These are phyloP conservation scores for Linnemannia zychae DNA, from an alignment of 192 early-diverging fungal species.

Conservation along the genomic window DNA sequence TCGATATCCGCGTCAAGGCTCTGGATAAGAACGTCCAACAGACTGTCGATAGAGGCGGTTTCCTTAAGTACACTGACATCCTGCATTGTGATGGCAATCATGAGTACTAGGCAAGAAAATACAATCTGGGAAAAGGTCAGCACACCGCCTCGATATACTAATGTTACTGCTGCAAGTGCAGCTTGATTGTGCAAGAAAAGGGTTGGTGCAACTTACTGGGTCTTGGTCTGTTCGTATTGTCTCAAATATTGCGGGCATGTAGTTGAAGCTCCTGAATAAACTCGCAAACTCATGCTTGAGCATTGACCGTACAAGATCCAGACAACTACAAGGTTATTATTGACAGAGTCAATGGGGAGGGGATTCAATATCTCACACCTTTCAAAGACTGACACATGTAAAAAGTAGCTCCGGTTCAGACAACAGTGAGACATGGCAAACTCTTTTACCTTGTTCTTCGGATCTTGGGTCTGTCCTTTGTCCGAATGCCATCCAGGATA, in stretches of 20 bases:
- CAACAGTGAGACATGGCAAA: no score
- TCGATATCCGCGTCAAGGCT: constrained; percentile 51
- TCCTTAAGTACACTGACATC: constrained; percentile 32
- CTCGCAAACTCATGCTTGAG: constrained; percentile 50
- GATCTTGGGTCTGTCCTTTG: constrained; percentile 58
- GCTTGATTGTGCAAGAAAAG: not conserved
- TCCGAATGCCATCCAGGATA: constrained; percentile 64
- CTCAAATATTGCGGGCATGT: constrained; percentile 56
- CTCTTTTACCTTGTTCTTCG: constrained; percentile 60
- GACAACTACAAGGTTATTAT: constrained; percentile 44
- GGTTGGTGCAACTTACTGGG: constrained; percentile 34
- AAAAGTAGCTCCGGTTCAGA: not conserved
- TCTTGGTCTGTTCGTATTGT: constrained; percentile 50
- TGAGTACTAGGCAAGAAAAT: constrained; percentile 52
- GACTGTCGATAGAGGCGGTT: constrained; percentile 22
- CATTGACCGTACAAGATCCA: constrained; percentile 68
- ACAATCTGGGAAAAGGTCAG: constrained; percentile 37
- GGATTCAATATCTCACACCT: not conserved
- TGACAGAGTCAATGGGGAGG: not conserved
- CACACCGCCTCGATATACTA: no score
- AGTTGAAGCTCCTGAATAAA: constrained; percentile 59
- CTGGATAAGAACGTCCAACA: constrained; percentile 42
- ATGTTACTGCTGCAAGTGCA: not conserved
- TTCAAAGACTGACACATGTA: not conserved
- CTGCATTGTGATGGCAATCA: constrained; percentile 55